Conservation (phyloP, 805 yeast species). For the Barnettozyma salicaria region DNA sequence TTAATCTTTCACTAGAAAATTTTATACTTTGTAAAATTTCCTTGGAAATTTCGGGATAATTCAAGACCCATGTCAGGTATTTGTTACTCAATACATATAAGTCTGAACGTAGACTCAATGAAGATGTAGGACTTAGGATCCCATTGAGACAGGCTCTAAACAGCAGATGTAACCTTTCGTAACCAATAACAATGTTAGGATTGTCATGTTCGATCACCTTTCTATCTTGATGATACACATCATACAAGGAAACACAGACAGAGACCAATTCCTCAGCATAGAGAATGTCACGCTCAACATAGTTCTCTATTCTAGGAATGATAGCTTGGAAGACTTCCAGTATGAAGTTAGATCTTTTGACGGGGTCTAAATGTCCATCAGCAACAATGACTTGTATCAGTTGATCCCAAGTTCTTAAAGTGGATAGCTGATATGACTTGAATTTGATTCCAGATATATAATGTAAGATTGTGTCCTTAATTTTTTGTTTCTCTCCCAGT, state of each 20-base stretch:
- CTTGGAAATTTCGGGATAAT: slow-evolving; percentile 35
- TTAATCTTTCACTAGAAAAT: slow-evolving; percentile 52
- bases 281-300: slow-evolving; percentile 55
- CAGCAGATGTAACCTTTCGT: slow-evolving; percentile 55
- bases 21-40: slow-evolving; percentile 51
- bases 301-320: slow-evolving; percentile 71
- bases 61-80: slow-evolving; percentile 48
- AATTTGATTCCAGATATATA: slow-evolving; percentile 42
- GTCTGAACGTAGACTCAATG: slow-evolving; percentile 67
- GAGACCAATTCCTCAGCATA: slow-evolving; percentile 77
- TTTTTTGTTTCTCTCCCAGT: slow-evolving; percentile 20
- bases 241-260: slow-evolving; percentile 63
- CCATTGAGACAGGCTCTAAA: slow-evolving; percentile 74
- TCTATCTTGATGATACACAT: slow-evolving; percentile 48
- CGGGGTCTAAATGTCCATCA: slow-evolving; percentile 46
- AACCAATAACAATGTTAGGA: slow-evolving; percentile 35
- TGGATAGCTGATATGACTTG: slow-evolving; percentile 47
- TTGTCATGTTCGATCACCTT: slow-evolving; percentile 27
- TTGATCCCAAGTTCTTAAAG: slow-evolving; percentile 79
- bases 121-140: slow-evolving; percentile 60
- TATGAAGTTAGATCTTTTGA: slow-evolving; percentile 54
- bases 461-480: slow-evolving; percentile 36
- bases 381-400: slow-evolving; percentile 67
- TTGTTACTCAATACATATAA: slow-evolving; percentile 68
- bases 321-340: slow-evolving; percentile 70